Conservation (phyloP, 805 yeast species). For the Kazachstania kunashirensis region DNA sequence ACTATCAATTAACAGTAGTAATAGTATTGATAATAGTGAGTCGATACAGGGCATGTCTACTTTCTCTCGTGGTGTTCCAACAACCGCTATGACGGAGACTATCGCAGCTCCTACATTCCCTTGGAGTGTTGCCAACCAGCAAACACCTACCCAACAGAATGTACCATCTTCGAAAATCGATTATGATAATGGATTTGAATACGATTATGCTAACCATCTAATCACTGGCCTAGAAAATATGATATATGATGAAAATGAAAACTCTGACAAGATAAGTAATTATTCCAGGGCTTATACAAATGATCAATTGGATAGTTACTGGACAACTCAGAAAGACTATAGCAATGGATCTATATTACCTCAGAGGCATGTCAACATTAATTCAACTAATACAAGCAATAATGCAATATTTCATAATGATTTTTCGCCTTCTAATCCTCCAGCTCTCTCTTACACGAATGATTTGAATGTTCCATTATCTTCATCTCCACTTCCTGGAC, state of each 20-base stretch:
- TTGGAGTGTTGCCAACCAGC: not conserved
- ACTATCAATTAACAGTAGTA: not conserved
- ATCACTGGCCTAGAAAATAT: constrained; percentile 27
- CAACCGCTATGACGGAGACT: constrained; percentile 13
- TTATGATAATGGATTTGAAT: constrained; percentile 22
- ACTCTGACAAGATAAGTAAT: constrained; percentile 22
- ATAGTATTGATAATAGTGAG: not conserved
- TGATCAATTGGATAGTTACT: constrained; percentile 31
- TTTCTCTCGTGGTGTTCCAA: constrained; percentile 8
- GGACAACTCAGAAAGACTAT: constrained; percentile 16
- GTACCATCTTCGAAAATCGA: constrained; percentile 1
- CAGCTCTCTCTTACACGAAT: not conserved
- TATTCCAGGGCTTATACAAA: constrained; percentile 26
- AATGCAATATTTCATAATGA: not conserved
- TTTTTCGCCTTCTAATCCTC: constrained; percentile 1
- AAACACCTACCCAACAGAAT: not conserved
- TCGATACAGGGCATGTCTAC: not conserved
- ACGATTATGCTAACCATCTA: constrained; percentile 22
- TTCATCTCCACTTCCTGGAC: not conserved
- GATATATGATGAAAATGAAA: constrained; percentile 26
- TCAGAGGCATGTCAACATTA: not conserved
- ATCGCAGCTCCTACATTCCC: constrained; percentile 9
- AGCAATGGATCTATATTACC: constrained; percentile 2
- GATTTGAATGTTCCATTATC: constrained; percentile 1
- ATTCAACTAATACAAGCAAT: not conserved